Percentiles rank a stretch among this genome's conserved stretches.
Conservation (phyloP, 768 basidiomycete genomes). For the Cubamyces sp. region DNA sequence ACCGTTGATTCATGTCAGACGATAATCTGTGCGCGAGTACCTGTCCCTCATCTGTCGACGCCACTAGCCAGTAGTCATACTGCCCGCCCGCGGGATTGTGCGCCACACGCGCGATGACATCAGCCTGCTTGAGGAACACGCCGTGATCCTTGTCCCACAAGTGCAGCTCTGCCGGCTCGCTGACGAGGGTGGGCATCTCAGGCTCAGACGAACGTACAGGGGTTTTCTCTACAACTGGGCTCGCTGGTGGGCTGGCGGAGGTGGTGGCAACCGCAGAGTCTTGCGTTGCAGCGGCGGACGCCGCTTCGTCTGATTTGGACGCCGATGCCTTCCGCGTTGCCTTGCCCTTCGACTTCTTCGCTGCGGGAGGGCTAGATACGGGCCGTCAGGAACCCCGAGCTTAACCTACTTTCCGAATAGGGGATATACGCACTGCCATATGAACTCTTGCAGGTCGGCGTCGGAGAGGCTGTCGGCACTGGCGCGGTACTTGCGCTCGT, state of each 20-base stretch:
- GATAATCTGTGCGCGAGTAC: constrained; percentile 65
- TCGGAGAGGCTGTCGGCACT: constrained; percentile 72
- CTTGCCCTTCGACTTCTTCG: constrained; percentile 32
- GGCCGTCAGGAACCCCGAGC: constrained; percentile 4
- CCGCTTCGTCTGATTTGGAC: constrained; percentile 15
- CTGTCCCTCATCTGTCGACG: constrained; percentile 52
- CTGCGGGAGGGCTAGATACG: constrained; percentile 20
- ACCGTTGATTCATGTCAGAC: constrained; percentile 73
- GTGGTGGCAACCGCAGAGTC: constrained; percentile 25
- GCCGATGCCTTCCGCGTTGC: constrained; percentile 21
- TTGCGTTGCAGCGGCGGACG: constrained; percentile 23
- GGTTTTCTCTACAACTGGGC: constrained; percentile 19
- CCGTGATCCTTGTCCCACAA: constrained; percentile 58
- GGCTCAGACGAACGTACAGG: constrained; percentile 26
- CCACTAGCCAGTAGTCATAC: constrained; percentile 64
- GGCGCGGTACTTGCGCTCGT: constrained; percentile 84
- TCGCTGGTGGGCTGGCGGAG: constrained; percentile 4
- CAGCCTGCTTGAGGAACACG: constrained; percentile 56
- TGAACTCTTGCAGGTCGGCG: constrained; percentile 75
- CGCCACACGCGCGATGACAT: constrained; percentile 58
- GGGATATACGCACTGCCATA: constrained; percentile 68
- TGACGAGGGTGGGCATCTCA: constrained; percentile 33
- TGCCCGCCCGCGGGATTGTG: constrained; percentile 43
- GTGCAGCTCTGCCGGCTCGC: constrained; percentile 60
- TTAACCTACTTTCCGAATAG: not conserved